A percentile compares a stretch with the other conserved stretches of the same genome.
These are phyloP conservation scores for Vaccinium vitisidaea DNA, from an alignment of 148 eudicot genomes.

Conservation along the genomic window DNA sequence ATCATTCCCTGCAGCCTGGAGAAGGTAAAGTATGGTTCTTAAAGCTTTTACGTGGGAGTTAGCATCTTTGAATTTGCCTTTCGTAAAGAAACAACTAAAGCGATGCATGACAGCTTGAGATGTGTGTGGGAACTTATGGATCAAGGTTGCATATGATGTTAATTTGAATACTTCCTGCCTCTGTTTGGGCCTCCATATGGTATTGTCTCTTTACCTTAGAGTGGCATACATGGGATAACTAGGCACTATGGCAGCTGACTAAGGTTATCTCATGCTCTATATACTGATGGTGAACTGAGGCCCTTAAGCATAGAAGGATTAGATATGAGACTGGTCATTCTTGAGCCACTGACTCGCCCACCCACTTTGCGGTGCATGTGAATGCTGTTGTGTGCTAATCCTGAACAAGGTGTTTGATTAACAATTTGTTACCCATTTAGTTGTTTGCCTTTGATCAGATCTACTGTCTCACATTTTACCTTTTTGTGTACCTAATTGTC, in stretches of 20 bases:
- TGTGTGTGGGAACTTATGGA: not conserved
- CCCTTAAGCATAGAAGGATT: not conserved
- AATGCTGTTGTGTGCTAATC: not conserved
- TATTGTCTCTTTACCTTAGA: not conserved
- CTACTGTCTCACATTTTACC: not conserved
- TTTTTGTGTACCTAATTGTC: not conserved
- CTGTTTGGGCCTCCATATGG: not conserved
- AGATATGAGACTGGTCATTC: not conserved
- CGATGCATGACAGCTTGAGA: not conserved
- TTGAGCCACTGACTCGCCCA: not conserved
- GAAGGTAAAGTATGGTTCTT: slow-evolving; percentile 28
- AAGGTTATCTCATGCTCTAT: not conserved
- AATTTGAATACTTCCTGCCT: not conserved
- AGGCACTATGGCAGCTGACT: not conserved
- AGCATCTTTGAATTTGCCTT: slow-evolving; percentile 1
- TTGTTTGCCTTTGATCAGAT: not conserved
- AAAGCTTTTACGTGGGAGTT: not conserved
- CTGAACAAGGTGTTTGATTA: not conserved
- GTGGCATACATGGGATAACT: not conserved
- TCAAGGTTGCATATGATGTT: not conserved
- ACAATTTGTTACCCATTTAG: not conserved
- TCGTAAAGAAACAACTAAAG: not conserved
- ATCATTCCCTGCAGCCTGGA: slow-evolving; percentile 27
- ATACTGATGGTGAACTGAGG: slow-evolving; percentile 3
- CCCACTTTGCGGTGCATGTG: not conserved